phyloP scores from a whole-genome alignment of 306 rosid genomes.

The Prunus campanulata region DNA sequence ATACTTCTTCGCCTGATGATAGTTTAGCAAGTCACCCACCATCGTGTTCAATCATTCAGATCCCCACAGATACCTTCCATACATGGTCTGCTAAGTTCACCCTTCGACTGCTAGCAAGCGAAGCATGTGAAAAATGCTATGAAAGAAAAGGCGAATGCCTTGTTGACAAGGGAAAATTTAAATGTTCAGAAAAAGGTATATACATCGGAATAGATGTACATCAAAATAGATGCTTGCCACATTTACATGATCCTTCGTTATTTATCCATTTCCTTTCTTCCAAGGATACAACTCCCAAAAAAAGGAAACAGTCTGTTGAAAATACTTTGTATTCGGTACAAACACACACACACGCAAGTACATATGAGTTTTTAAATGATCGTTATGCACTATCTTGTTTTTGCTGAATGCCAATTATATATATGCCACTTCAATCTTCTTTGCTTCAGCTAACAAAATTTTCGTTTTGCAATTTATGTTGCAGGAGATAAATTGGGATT shows the following conservation, averaged over 20 bases:
- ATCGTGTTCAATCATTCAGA: not conserved
- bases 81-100: not conserved
- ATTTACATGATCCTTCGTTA: not conserved
- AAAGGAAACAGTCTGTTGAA: not conserved
- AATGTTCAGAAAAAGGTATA: not conserved
- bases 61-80: not conserved
- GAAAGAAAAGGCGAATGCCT: not conserved
- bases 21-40: not conserved
- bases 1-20: no score
- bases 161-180: not conserved
- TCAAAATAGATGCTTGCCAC: not conserved
- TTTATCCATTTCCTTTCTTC: not conserved
- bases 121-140: not conserved
- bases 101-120: not conserved
- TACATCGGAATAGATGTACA: not conserved
- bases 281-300: not conserved
- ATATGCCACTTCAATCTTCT: not conserved
- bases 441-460: not conserved
- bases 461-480: slow-evolving; percentile 3
- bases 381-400: not conserved
- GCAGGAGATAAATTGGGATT: slow-evolving; percentile 12
- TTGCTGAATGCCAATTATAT: not conserved
- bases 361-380: not conserved
- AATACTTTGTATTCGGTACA: not conserved
- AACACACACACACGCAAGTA: not conserved